Evolutionary conservation across 108 stramenopile species (phyloP), one percentile per base, ranked within the genome.

Genomic region (Conticribra weissflogii): DNA sequence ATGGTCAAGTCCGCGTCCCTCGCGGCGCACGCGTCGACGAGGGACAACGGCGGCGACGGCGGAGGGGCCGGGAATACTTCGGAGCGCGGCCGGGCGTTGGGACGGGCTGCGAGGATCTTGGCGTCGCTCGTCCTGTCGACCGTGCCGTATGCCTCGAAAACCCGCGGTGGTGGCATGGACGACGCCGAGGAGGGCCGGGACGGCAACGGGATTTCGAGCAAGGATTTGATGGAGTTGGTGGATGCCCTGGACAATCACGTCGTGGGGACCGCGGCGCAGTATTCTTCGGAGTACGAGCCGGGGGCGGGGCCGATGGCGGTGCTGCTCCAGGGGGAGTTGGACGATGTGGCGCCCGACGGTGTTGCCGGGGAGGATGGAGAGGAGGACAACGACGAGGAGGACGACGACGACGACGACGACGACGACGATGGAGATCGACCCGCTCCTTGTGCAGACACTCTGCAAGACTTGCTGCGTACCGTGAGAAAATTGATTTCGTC

Each of bases 391-490:
- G 85, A 88, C 9, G 89, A 88, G 0, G 83, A 78, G 0, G 82
- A 83, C 22, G 74, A 65, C 0, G 75, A 78, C 3, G 82, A 81
- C 0, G 83, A 81, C 0, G 84, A 78, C 0, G 88, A 88, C 19
- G 88, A 88, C n/a, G 87, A 78, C 5, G 86, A 85, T 24, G 86
- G 71, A 21, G 83, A 78, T n/a, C 84, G 82, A 21, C 79, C 51
- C 24, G 44, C 77, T 7, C 75, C 78, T 31, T 95, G 91, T 64
- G 78, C 78, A 2, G 91, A 95, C 57, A 90, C 86, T 19, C 64
- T 92, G 60, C 93, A 95, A 71, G 93, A 95, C 68, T 79, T 90
- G 56, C 45, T 86, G 3, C 82, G 88, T 22, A 72, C 85, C 8
- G 78, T 78, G 4, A 57, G 79, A 14, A 76, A 60, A 36, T 54